Conservation (phyloP, 225 moss, liverwort and hornwort species). For the Straminergon stramineum region DNA sequence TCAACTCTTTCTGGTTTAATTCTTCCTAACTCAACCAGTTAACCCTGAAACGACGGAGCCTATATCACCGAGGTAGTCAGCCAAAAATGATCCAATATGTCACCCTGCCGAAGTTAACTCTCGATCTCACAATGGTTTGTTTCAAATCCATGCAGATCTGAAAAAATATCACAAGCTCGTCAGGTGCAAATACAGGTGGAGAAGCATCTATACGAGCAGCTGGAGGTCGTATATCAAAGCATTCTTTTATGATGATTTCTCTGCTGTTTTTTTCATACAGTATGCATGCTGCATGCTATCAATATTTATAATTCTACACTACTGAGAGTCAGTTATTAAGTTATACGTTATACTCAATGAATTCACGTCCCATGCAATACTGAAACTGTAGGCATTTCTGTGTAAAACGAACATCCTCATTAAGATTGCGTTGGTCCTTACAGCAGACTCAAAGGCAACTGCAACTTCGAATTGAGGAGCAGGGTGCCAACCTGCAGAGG, state of each 20-base stretch:
- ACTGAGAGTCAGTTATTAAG: neutral
- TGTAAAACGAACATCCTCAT: neutral
- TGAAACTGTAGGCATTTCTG: too few relatives aligned
- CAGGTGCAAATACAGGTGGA: constrained; percentile 62
- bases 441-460: constrained; percentile 62
- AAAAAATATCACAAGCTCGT: constrained; percentile 45
- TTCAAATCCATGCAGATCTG: constrained; percentile 33
- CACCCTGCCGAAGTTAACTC: neutral
- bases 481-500: constrained; percentile 60
- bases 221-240: constrained; percentile 36
- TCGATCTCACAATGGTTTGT: neutral
- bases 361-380: neutral
- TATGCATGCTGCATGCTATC: neutral
- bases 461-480: constrained; percentile 73
- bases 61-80: neutral
- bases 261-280: neutral
- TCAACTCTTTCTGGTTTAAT: neutral
- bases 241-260: neutral
- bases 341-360: too few relatives aligned
- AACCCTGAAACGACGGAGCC: neutral
- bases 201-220: constrained; percentile 68
- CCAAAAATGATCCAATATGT: neutral
- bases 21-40: neutral
- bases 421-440: neutral
- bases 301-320: neutral